A percentile compares a stretch with the other conserved stretches of the same genome.
These are phyloP conservation scores for Crinitomyces ghanaensis DNA, from an alignment of 805 yeast genomes.

Conservation along the genomic window DNA sequence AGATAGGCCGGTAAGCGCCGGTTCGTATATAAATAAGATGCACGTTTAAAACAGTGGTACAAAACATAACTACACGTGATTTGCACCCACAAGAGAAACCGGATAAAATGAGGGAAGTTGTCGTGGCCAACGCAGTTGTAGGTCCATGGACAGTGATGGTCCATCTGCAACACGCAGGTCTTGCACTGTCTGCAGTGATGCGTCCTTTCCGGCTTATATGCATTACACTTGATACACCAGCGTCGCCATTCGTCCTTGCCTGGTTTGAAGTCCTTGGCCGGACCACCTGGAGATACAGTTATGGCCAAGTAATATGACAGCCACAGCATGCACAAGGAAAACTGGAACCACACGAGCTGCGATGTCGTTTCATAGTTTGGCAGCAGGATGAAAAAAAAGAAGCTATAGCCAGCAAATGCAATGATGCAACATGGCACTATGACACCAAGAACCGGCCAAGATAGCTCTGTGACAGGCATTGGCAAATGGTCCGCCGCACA, in stretches of 20 bases:
- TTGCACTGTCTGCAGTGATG: constrained; percentile 70
- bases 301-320: constrained; percentile 65
- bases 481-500: background rate
- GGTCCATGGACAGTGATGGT: constrained; percentile 93
- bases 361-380: constrained; percentile 29
- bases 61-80: constrained; percentile 29
- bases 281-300: constrained; percentile 51
- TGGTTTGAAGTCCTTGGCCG: constrained; percentile 41
- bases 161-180: constrained; percentile 78
- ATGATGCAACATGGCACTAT: constrained; percentile 45
- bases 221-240: constrained; percentile 63
- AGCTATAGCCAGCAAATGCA: constrained; percentile 46
- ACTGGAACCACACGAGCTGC: constrained; percentile 38
- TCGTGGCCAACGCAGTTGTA: constrained; percentile 75
- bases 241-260: constrained; percentile 43
- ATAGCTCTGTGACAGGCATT: constrained; percentile 11
- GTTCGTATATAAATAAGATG: constrained; percentile 29
- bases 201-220: constrained; percentile 67
- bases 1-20: constrained; percentile 31
- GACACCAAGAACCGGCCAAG: constrained; percentile 21
- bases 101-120: constrained; percentile 67
- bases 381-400: constrained; percentile 45
- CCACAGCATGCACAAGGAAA: constrained; percentile 50
- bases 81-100: constrained; percentile 60
- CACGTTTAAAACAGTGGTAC: constrained; percentile 32